Percentiles rank a stretch among this genome's conserved stretches.
Evolutionary conservation across 345 rosid species (phyloP).

Genomic region (Psidium guajava): DNA sequence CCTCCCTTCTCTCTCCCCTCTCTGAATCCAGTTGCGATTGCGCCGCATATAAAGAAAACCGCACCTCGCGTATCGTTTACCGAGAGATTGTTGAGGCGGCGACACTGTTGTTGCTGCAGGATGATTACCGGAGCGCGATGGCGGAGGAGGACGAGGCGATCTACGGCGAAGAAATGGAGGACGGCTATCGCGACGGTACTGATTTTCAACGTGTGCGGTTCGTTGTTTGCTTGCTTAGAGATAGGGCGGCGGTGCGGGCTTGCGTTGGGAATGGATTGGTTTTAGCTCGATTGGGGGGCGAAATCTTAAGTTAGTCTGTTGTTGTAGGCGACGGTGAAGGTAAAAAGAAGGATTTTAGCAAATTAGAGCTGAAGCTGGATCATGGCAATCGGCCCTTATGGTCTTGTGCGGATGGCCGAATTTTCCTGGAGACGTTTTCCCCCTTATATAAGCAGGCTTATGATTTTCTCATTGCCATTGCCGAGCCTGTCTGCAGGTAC

Average conservation of each 20-base stretch:
- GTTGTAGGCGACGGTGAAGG: conserved; percentile 32
- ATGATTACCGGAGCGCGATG: conserved; percentile 34
- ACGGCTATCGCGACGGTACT: conserved; percentile 61
- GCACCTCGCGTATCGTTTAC: not conserved
- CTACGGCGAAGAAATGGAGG: conserved; percentile 50
- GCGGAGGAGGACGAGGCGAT: conserved; percentile 38
- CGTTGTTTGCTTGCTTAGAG: not conserved
- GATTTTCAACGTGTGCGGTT: not conserved
- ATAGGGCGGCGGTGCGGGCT: not conserved
- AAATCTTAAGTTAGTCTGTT: not conserved
- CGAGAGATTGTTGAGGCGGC: not conserved
- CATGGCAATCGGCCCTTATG: conserved; percentile 81
- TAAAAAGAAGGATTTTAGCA: conserved; percentile 62
- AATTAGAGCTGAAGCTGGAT: conserved; percentile 70
- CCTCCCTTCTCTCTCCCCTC: not conserved
- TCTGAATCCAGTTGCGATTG: not conserved
- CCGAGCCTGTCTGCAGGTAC: conserved; percentile 99
- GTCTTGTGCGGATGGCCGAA: conserved; percentile 95
- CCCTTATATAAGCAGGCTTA: conserved; percentile 88
- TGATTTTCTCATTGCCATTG: conserved; percentile 92
- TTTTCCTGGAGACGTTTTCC: conserved; percentile 78
- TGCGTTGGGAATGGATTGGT: not conserved
- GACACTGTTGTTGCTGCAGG: conserved; percentile 25
- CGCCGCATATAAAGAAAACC: not conserved
- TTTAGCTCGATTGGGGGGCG: not conserved